phyloP scores from a whole-genome alignment of 1,139 yeast genomes.

The Groenewaldozyma auringiensis region DNA sequence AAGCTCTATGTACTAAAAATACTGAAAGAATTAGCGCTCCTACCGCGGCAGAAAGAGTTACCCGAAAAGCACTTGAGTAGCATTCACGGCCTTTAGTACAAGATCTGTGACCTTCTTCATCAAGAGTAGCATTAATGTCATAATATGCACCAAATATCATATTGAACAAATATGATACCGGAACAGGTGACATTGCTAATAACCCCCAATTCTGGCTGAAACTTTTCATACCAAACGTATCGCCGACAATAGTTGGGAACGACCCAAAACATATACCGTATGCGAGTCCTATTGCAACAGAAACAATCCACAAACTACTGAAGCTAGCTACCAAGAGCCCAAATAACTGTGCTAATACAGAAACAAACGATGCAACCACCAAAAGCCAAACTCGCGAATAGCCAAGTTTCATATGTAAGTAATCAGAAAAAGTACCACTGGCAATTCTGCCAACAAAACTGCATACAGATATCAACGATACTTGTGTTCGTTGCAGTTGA shows the following conservation, averaged over 20 bases:
- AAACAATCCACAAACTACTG: slow-evolving; percentile 42
- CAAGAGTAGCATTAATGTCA: slow-evolving; percentile 24
- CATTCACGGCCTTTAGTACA: slow-evolving; percentile 20
- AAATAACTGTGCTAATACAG: slow-evolving; percentile 34
- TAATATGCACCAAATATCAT: slow-evolving; percentile 33
- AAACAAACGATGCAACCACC: slow-evolving; percentile 37
- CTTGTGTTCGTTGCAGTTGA: slow-evolving; percentile 54
- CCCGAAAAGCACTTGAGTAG: slow-evolving; percentile 18
- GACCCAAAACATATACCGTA: slow-evolving; percentile 78
- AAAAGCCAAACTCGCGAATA: slow-evolving; percentile 65
- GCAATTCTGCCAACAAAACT: slow-evolving; percentile 62
- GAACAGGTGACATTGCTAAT: slow-evolving; percentile 37
- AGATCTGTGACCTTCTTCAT: slow-evolving; percentile 17
- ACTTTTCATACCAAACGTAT: slow-evolving; percentile 61
- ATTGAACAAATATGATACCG: slow-evolving; percentile 33
- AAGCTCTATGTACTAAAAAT: neutral
- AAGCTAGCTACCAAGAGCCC: slow-evolving; percentile 30
- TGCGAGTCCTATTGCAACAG: slow-evolving; percentile 60
- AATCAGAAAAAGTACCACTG: slow-evolving; percentile 63
- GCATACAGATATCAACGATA: slow-evolving; percentile 57
- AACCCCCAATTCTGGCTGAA: slow-evolving; percentile 81
- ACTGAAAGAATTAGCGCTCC: slow-evolving; percentile 13
- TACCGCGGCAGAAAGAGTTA: slow-evolving; percentile 19
- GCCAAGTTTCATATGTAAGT: slow-evolving; percentile 43
- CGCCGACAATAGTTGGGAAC: slow-evolving; percentile 73